Base-by-base conservation (phyloP, 768 basidiomycete genomes). In the Gloeostereum incarnatum region DNA sequence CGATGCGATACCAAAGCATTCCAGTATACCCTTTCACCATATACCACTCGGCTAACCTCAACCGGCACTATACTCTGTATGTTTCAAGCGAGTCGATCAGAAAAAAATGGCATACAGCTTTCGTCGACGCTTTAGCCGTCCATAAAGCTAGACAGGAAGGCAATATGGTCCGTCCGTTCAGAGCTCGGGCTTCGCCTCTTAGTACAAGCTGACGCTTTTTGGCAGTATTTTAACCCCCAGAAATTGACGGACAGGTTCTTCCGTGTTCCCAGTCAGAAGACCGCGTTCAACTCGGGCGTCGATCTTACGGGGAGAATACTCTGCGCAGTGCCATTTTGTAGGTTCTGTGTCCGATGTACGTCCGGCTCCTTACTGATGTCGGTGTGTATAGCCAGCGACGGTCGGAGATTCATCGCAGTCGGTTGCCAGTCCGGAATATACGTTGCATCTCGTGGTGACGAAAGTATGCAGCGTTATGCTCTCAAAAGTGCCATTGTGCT, bases 1-100 rank as follows among this genome's bases (percentile, higher is more conserved):
- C 58, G 33, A 59, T 78, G 24, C 69, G 71, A 38, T 71, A 64
- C 9, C 64, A 70, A 27, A 63, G 65, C 39, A 64, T 72, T 18
- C 56, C 73, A 9, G 58, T 87, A 50, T 90, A 75, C 51, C 87
- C 88, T 1, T 83, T 91, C 54, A 82, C 77, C 1, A 59, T 91
- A 45, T 83, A 75, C 54, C 86, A 90, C 43, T 77, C 80, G 0
- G 67, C 72, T 1, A 68, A 66, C 36, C 49, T 60, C 13, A 62
- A 58, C 36, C 70, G 86, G 31, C 61, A 78, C 41, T 91, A 89
- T 54, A 90, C 81, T 2, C 60, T 91, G 7, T 85, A 77, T 45
- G 78, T 81, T 0, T 45, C 62, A 13, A 75, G 68, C 9, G 80
- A 86, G 31, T 50, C 60, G 1, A 44, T 67, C 41, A 62, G 88